phyloP scores from a whole-genome alignment of 495 filamentous ascomycete species.

The Thozetella sp. region DNA sequence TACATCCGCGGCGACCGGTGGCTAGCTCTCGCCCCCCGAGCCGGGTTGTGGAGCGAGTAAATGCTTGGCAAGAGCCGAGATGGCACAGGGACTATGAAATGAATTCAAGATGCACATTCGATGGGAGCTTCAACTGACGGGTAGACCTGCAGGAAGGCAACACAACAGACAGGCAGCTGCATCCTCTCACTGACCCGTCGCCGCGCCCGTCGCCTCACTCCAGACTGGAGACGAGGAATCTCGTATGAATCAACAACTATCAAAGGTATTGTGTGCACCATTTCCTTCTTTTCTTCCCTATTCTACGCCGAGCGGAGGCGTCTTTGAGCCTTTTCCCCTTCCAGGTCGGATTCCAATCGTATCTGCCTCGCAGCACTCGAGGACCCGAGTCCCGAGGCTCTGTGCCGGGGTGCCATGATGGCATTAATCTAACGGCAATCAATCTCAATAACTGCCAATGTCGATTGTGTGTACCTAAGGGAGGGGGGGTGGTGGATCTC shows the following conservation, averaged over 20 bases:
- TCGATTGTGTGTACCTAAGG: not conserved
- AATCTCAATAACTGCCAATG: constrained; percentile 19
- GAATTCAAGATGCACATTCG: not conserved
- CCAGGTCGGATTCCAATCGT: not conserved
- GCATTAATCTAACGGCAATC: constrained; percentile 28
- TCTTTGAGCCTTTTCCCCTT: constrained; percentile 8
- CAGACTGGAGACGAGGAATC: constrained; percentile 32
- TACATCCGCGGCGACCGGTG: too few relatives aligned
- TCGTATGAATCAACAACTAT: constrained; percentile 52
- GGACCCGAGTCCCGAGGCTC: constrained; percentile 8
- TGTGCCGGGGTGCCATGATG: constrained; percentile 20
- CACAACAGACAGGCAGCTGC: constrained; percentile 16
- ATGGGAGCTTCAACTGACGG: constrained; percentile 15
- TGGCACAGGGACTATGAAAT: not conserved
- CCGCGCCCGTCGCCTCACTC: constrained; percentile 36
- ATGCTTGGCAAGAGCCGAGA: not conserved
- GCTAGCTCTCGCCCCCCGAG: too few relatives aligned
- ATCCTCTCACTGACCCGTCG: constrained; percentile 16
- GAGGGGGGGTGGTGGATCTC: constrained; percentile 6
- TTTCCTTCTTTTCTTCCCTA: constrained; percentile 1
- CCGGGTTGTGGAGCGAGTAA: too few relatives aligned
- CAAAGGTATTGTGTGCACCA: constrained; percentile 36
- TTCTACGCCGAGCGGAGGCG: not conserved
- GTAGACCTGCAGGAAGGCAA: constrained; percentile 9
- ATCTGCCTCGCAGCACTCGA: constrained; percentile 3